phyloP scores from a whole-genome alignment of 1,284 basidiomycete species.

The Irpex lacteus region DNA sequence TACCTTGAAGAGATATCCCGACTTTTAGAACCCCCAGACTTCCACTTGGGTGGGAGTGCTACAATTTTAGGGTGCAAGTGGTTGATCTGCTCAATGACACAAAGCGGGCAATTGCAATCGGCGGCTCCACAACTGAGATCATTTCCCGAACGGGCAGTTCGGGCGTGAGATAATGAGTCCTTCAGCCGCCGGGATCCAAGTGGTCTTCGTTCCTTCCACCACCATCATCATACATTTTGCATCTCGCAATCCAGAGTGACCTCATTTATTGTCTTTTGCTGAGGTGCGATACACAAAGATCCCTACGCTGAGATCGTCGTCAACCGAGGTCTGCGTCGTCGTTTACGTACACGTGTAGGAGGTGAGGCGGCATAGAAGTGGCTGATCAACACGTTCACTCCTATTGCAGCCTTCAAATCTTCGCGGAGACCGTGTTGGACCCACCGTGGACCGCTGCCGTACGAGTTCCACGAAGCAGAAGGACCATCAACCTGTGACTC shows the following conservation, averaged over 20 bases:
- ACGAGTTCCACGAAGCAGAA: background rate
- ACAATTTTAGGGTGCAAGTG: no score
- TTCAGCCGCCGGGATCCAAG: background rate
- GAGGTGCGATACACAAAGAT: background rate
- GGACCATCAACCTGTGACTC: background rate
- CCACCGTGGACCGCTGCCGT: background rate
- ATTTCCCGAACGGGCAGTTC: background rate
- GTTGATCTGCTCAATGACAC: no score
- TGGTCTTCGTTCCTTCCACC: background rate
- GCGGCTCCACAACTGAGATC: background rate
- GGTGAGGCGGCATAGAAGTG: background rate
- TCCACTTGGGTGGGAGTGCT: no score
- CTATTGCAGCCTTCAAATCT: background rate
- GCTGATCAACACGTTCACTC: slow-evolving; percentile 2
- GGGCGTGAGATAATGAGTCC: background rate
- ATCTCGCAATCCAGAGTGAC: background rate
- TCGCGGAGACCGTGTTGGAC: background rate
- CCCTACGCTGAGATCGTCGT: slow-evolving; percentile 1
- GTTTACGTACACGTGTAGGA: background rate
- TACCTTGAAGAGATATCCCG: no score
- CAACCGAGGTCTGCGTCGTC: background rate
- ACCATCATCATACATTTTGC: background rate
- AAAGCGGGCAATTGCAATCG: no score
- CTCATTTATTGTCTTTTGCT: background rate
- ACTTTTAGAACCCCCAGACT: no score